phyloP scores from a whole-genome alignment of 495 filamentous ascomycete genomes.

The Chaetomium cochliodes region DNA sequence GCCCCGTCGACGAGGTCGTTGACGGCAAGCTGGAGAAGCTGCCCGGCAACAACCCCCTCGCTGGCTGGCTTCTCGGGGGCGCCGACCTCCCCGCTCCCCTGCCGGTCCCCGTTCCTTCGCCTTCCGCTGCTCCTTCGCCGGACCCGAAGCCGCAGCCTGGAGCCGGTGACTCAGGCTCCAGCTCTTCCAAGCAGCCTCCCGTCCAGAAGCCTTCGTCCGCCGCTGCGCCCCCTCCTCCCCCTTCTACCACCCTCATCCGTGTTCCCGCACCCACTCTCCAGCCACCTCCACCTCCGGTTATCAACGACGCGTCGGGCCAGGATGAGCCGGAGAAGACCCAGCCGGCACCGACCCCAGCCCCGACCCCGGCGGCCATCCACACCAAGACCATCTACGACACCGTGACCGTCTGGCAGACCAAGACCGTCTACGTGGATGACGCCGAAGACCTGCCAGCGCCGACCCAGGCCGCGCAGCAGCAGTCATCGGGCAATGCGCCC shows the following conservation, averaged over 20 bases:
- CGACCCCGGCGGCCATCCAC: conserved; percentile 11
- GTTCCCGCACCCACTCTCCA: conserved; percentile 7
- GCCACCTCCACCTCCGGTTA: background rate
- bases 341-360: conserved; percentile 38
- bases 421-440: conserved; percentile 53
- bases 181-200: background rate
- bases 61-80: conserved; percentile 41
- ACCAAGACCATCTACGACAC: conserved; percentile 45
- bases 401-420: conserved; percentile 38
- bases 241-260: conserved; percentile 19
- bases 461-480: conserved; percentile 20
- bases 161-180: background rate
- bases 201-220: conserved; percentile 6
- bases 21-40: conserved; percentile 43
- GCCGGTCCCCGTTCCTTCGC: conserved; percentile 20
- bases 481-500: conserved; percentile 7
- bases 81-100: conserved; percentile 28
- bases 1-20: conserved; percentile 40
- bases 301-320: conserved; percentile 4
- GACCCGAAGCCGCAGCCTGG: conserved; percentile 9
- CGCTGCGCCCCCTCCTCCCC: background rate
- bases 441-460: conserved; percentile 18
- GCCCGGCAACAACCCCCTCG: conserved; percentile 58
- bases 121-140: conserved; percentile 18
- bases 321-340: background rate